A percentile compares a stretch with the other conserved stretches of the same genome.
phyloP scores from a whole-genome alignment of 306 rosid species.

The Acacia melanoxylon region DNA sequence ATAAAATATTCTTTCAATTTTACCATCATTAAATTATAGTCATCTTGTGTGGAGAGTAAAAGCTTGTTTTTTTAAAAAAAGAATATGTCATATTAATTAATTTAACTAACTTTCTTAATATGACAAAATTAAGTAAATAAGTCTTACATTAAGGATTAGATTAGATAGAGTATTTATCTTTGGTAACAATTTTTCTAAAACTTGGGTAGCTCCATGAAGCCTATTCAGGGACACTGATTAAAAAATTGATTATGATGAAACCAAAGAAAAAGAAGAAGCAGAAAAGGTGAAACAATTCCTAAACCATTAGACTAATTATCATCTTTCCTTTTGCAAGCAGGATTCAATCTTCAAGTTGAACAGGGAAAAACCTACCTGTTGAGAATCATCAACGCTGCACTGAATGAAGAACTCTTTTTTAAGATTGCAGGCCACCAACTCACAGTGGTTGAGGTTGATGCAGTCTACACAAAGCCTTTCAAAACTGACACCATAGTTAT shows the following conservation, averaged over 20 bases:
- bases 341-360: slow-evolving; percentile 53
- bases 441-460: slow-evolving; percentile 84
- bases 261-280: neutral
- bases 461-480: slow-evolving; percentile 76
- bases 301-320: neutral
- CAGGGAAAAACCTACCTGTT: slow-evolving; percentile 61
- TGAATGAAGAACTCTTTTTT: slow-evolving; percentile 84
- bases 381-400: slow-evolving; percentile 84
- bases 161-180: neutral
- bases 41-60: too few relatives aligned
- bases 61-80: too few relatives aligned
- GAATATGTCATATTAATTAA: too few relatives aligned
- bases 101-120: too few relatives aligned
- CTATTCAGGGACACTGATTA: neutral
- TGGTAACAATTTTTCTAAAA: neutral
- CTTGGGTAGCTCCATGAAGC: neutral
- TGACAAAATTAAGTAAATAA: too few relatives aligned
- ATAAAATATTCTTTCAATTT: too few relatives aligned
- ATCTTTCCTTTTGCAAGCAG: slow-evolving; percentile 31
- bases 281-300: neutral
- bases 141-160: too few relatives aligned
- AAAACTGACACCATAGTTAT: slow-evolving; percentile 63
- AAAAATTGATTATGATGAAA: too few relatives aligned
- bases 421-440: slow-evolving; percentile 74
- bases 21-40: too few relatives aligned